phyloP scores from a whole-genome alignment of 306 rosid species.

The Lathyrus aphaca region DNA sequence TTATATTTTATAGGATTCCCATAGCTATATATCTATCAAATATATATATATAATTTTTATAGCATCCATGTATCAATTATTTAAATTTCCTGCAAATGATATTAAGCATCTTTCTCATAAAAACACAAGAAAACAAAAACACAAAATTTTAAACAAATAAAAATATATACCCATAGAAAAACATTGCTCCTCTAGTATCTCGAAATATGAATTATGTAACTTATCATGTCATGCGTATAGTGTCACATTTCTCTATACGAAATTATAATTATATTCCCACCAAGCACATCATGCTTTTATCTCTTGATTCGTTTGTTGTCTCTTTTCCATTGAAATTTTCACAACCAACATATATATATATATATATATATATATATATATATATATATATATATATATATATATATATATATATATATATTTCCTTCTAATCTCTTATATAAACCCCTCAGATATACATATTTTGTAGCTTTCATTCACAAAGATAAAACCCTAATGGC shows the following conservation, averaged over 20 bases:
- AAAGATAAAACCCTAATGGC: slow-evolving; percentile 34
- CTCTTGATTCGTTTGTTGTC: slow-evolving; percentile 24
- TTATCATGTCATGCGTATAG: slow-evolving; percentile 7
- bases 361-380: background rate
- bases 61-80: background rate
- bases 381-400: background rate
- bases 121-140: slow-evolving; percentile 7
- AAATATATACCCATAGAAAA: slow-evolving; percentile 4
- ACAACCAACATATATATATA: slow-evolving; percentile 31
- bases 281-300: slow-evolving; percentile 10
- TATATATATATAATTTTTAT: no score
- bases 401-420: no score
- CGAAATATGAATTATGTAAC: background rate
- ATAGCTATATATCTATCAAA: slow-evolving; percentile 4
- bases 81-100: background rate
- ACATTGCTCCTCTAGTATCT: background rate
- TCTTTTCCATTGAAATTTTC: slow-evolving; percentile 36
- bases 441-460: slow-evolving; percentile 17
- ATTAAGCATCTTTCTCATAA: background rate
- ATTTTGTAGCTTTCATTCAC: background rate
- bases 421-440: slow-evolving; percentile 15
- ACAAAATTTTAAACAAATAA: background rate
- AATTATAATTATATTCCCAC: slow-evolving; percentile 8
- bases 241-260: slow-evolving; percentile 1
- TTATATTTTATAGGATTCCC: slow-evolving; percentile 2